A percentile compares a stretch with the other conserved stretches of the same genome.
Evolutionary conservation across 2,329 filamentous ascomycete species (phyloP).

Genomic region (Diaporthe nobilis): DNA sequence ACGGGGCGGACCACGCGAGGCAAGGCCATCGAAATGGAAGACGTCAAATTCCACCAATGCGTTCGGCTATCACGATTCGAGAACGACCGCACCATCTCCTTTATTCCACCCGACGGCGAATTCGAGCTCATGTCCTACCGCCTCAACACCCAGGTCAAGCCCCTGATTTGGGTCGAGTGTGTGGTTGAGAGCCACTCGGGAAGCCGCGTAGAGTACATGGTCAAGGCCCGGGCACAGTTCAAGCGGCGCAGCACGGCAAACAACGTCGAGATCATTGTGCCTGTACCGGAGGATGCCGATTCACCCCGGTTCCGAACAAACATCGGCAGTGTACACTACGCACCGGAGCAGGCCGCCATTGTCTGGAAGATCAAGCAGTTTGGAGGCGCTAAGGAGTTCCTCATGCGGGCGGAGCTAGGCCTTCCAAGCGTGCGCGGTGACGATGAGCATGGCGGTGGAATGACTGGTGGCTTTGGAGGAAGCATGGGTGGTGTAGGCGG

Average conservation of each 20-base stretch:
- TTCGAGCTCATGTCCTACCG: conserved; percentile 99
- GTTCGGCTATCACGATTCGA: conserved; percentile 96
- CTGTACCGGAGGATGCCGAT: conserved; percentile 97
- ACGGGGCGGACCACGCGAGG: conserved; percentile 94
- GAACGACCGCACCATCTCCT: conserved; percentile 98
- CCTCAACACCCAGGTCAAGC: conserved; percentile 98
- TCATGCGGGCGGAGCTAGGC: conserved; percentile 97
- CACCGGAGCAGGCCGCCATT: conserved; percentile 96
- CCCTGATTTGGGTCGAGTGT: conserved; percentile 98
- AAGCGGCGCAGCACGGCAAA: conserved; percentile 98
- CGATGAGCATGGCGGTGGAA: conserved; percentile 94
- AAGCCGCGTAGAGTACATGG: conserved; percentile 97
- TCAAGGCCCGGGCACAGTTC: conserved; percentile 98
- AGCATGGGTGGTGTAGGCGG: conserved; percentile 94
- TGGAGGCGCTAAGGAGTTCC: conserved; percentile 96
- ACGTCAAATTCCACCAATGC: conserved; percentile 99
- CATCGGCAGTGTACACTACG: conserved; percentile 97
- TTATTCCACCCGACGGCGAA: conserved; percentile 97
- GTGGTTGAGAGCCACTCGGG: conserved; percentile 96
- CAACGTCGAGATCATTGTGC: conserved; percentile 98
- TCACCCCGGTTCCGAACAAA: conserved; percentile 97
- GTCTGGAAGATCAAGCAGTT: conserved; percentile 99
- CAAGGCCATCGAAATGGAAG: conserved; percentile 99
- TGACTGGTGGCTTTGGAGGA: conserved; percentile 97
- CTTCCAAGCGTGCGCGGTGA: conserved; percentile 94